Conservation (phyloP, 352 stramenopile genomes). For the Phytopythium helicoides region DNA sequence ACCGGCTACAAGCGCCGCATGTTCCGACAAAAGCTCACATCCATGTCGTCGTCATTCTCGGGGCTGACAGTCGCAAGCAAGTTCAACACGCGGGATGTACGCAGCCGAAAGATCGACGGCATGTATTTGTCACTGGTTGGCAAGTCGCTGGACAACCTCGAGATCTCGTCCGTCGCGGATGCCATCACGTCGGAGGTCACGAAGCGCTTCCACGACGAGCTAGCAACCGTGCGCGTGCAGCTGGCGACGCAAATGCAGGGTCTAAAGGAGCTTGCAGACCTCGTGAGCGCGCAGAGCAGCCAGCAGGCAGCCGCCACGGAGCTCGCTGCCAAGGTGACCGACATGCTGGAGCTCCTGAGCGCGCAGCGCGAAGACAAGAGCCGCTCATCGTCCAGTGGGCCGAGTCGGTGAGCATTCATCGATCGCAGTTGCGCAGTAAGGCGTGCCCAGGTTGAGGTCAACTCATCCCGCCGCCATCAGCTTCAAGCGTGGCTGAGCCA, state of each 20-base stretch:
- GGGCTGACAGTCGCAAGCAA: slow-evolving; percentile 3
- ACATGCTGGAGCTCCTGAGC: slow-evolving; percentile 12
- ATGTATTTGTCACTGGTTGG: slow-evolving; percentile 18
- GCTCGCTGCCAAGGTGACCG: slow-evolving; percentile 16
- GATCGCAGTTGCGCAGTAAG: too few relatives aligned
- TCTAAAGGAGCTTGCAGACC: slow-evolving; percentile 22
- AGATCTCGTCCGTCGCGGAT: slow-evolving; percentile 20
- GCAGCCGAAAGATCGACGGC: slow-evolving; percentile 22
- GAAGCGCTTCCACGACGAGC: slow-evolving; percentile 30
- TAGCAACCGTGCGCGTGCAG: slow-evolving; percentile 27
- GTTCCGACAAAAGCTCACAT: slow-evolving; percentile 20
- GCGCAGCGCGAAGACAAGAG: neutral
- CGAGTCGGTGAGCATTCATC: neutral
- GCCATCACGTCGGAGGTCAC: slow-evolving; percentile 29
- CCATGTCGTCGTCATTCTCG: slow-evolving; percentile 22
- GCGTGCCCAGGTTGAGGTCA: too few relatives aligned
- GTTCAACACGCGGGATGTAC: slow-evolving; percentile 2
- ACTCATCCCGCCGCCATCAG: too few relatives aligned
- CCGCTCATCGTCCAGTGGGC: neutral
- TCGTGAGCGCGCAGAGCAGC: slow-evolving; percentile 11
- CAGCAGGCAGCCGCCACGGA: slow-evolving; percentile 8
- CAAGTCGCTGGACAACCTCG: slow-evolving; percentile 9
- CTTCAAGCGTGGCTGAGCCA: neutral
- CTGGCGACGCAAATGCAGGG: slow-evolving; percentile 29
- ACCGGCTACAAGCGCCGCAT: slow-evolving; percentile 12